phyloP scores from a whole-genome alignment of 352 stramenopile genomes.

The Phytopythium litorale region DNA sequence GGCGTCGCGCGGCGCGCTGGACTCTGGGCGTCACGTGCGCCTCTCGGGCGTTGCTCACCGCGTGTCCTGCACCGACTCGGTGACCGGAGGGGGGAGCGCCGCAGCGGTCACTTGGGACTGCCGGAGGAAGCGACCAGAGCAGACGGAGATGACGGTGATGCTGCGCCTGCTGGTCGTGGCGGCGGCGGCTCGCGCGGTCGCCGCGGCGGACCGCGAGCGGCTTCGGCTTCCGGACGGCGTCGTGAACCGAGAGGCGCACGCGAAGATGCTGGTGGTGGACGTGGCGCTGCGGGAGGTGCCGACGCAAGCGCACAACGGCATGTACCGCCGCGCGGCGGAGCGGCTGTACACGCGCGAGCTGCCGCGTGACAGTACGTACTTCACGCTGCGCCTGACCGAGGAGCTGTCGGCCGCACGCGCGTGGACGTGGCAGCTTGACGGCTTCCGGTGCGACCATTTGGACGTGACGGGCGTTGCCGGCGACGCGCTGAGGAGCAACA shows the following conservation, averaged over 20 bases:
- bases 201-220: not conserved
- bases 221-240: not conserved
- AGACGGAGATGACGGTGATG: not conserved
- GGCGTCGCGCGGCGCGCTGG: not conserved
- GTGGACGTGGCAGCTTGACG: conserved; percentile 33
- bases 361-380: conserved; percentile 22
- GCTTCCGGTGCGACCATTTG: conserved; percentile 29
- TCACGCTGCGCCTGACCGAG: conserved; percentile 20
- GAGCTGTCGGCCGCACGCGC: not conserved
- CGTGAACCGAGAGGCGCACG: not conserved
- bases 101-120: not conserved
- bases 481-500: not conserved
- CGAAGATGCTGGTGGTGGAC: conserved; percentile 18
- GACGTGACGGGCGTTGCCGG: conserved; percentile 1
- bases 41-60: not conserved
- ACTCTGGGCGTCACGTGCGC: not conserved
- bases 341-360: conserved; percentile 28
- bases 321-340: conserved; percentile 18
- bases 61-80: not conserved
- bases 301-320: conserved; percentile 26
- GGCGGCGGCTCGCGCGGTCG: not conserved
- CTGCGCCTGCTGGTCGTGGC: not conserved
- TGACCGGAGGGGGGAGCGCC: not conserved
- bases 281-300: conserved; percentile 18
- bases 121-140: not conserved